Percentiles rank a stretch among this genome's conserved stretches.
Conservation (phyloP, 2,329 filamentous ascomycete species). For the Rhynchosporium agropyri region DNA sequence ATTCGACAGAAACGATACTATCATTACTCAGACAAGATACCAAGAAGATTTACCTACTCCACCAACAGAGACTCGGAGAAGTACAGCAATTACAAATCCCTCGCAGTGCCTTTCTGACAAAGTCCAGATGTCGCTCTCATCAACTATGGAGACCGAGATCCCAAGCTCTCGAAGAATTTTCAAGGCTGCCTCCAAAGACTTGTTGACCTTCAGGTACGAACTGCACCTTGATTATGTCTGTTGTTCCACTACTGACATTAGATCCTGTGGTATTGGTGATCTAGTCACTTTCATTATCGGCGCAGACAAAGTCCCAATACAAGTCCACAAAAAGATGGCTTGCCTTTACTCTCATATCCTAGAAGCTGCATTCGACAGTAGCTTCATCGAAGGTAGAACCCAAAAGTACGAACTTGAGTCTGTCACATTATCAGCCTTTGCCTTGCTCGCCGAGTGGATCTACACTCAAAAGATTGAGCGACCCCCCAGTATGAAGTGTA, state of each 20-base stretch:
- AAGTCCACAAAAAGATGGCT: constrained; percentile 21
- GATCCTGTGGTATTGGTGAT: neutral
- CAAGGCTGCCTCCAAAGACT: neutral
- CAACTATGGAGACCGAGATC: neutral
- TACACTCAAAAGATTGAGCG: constrained; percentile 4
- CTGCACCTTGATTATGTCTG: neutral
- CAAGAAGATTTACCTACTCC: too few relatives aligned
- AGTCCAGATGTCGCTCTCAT: neutral
- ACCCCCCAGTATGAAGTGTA: neutral
- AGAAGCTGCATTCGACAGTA: constrained; percentile 20
- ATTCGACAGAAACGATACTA: too few relatives aligned
- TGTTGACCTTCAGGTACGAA: neutral
- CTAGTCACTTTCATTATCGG: constrained; percentile 18
- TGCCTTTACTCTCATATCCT: constrained; percentile 24
- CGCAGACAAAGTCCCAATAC: neutral
- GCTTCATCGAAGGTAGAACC: constrained; percentile 22
- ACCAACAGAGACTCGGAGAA: too few relatives aligned
- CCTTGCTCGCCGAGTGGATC: constrained; percentile 4
- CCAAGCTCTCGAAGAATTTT: neutral
- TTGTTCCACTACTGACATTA: neutral
- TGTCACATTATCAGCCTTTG: neutral
- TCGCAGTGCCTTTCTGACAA: too few relatives aligned
- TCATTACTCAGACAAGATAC: too few relatives aligned
- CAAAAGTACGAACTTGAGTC: constrained; percentile 22
- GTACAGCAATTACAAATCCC: neutral